These are phyloP conservation scores for Achaetomiella virescens DNA, from an alignment of 495 filamentous ascomycete genomes.

Conservation along the genomic window DNA sequence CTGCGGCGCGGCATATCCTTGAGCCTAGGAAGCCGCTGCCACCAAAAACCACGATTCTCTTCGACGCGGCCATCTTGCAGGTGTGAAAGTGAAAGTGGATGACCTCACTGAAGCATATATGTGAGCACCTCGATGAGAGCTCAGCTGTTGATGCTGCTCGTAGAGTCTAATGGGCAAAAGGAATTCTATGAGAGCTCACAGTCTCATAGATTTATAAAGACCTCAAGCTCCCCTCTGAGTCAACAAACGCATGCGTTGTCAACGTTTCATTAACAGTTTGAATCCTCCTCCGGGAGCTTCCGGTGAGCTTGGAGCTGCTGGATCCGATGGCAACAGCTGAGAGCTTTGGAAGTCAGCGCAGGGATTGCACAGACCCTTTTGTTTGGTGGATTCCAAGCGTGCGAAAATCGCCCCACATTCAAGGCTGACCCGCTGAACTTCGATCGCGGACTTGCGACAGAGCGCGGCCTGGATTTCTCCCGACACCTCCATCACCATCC, in stretches of 20 bases:
- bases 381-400: not conserved
- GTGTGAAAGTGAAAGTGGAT: not conserved
- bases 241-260: too few relatives aligned
- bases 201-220: too few relatives aligned
- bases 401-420: constrained; percentile 15
- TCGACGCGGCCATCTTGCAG: constrained; percentile 38
- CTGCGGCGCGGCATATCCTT: constrained; percentile 84
- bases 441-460: not conserved
- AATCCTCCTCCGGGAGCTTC: not conserved
- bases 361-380: constrained; percentile 12
- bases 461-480: not conserved
- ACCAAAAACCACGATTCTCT: constrained; percentile 80
- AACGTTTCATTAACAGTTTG: not conserved
- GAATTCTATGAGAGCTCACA: too few relatives aligned
- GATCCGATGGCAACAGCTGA: not conserved
- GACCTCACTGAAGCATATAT: constrained; percentile 3
- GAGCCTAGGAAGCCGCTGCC: constrained; percentile 95
- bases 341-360: not conserved
- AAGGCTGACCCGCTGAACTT: constrained; percentile 17
- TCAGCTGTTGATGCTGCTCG: not conserved
- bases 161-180: too few relatives aligned
- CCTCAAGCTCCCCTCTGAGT: too few relatives aligned
- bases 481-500: not conserved
- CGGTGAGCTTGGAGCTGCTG: not conserved
- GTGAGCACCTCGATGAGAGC: not conserved